Percentiles rank a stretch among this genome's conserved stretches.
Evolutionary conservation across 1,284 basidiomycete species (phyloP).

Genomic region (Cutaneotrichosporon daszewskae): DNA sequence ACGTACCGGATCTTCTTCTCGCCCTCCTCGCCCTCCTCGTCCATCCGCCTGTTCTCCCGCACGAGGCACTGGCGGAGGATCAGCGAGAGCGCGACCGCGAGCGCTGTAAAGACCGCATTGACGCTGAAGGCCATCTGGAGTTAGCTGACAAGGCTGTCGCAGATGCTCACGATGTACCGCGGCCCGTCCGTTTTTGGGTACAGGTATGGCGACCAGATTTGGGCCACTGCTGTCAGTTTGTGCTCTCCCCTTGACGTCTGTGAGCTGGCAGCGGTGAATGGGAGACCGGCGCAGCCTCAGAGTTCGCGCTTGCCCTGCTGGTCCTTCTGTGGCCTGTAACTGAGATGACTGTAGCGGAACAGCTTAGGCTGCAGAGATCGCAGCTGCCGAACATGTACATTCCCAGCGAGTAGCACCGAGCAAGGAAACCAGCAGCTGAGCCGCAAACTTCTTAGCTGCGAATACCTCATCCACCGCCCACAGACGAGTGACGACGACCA

Average conservation of each 20-base stretch:
- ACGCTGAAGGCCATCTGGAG: slow-evolving; percentile 31
- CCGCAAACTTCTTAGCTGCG: too few species aligned
- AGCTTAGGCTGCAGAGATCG: too few species aligned
- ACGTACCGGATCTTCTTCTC: slow-evolving; percentile 3
- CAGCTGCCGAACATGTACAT: neutral
- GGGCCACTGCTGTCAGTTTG: slow-evolving; percentile 17
- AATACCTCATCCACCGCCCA: too few species aligned
- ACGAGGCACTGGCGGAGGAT: slow-evolving; percentile 25
- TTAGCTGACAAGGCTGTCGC: too few species aligned
- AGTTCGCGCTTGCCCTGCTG: too few species aligned
- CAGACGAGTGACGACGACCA: neutral
- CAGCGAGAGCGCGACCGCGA: slow-evolving; percentile 23
- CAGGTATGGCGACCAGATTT: slow-evolving; percentile 39
- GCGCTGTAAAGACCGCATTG: slow-evolving; percentile 25
- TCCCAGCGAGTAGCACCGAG: too few species aligned
- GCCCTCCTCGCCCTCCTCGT: neutral
- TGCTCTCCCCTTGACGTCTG: neutral
- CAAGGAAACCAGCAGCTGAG: too few species aligned
- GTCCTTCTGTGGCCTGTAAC: too few species aligned
- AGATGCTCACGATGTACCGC: slow-evolving; percentile 2
- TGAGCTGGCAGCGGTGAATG: too few species aligned
- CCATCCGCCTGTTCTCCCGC: slow-evolving; percentile 19
- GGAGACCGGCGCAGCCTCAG: too few species aligned
- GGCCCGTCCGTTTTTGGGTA: slow-evolving; percentile 27
- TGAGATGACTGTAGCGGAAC: too few species aligned